Evolutionary conservation across 23 red algal species (phyloP), one percentile per base, ranked within the genome.

Genomic region (Cyanidium caldarium): DNA sequence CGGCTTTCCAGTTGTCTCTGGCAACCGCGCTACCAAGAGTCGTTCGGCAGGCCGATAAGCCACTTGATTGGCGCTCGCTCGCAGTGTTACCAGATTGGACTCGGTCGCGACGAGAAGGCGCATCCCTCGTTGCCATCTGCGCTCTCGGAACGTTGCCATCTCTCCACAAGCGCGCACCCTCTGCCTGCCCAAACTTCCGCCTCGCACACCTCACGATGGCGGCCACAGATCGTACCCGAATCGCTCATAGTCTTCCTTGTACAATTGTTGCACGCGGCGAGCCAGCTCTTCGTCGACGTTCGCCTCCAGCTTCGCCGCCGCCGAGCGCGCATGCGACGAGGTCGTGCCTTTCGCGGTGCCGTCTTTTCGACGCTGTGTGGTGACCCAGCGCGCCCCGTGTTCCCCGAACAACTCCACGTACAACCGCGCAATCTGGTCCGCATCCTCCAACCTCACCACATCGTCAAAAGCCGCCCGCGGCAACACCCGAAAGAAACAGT

Each of bases 161-260:
- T n/a, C n/a, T n/a, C n/a, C n/a, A n/a, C n/a, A n/a, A n/a, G n/a
- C n/a, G n/a, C n/a, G n/a, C n/a, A n/a, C n/a, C n/a, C n/a, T n/a
- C n/a, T n/a, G n/a, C n/a, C n/a, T n/a, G n/a, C n/a, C n/a, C n/a
- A n/a, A n/a, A n/a, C n/a, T n/a, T n/a, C n/a, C n/a, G n/a, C n/a
- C n/a, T n/a, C n/a, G n/a, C n/a, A n/a, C n/a, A n/a, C n/a, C n/a
- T n/a, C 41, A 13, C 41, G 12, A 12, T 5, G 51, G 51, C 10
- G 51, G 51, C 51, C 51, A 61, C 10, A 61, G 51, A 28, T 61
- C 51, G 31, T 61, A 61, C 7, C 51, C 51, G 51, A 61, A 61
- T 61, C 51, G 51, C 23, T 61, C 51, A 25, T 61, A 61, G 31
- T 61, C 51, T 25, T 61, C 51, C n/a, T 16, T 28, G 51, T 61